Evolutionary conservation across 2,329 filamentous ascomycete species (phyloP).

Genomic region (Pseudogymnoascus sp.): DNA sequence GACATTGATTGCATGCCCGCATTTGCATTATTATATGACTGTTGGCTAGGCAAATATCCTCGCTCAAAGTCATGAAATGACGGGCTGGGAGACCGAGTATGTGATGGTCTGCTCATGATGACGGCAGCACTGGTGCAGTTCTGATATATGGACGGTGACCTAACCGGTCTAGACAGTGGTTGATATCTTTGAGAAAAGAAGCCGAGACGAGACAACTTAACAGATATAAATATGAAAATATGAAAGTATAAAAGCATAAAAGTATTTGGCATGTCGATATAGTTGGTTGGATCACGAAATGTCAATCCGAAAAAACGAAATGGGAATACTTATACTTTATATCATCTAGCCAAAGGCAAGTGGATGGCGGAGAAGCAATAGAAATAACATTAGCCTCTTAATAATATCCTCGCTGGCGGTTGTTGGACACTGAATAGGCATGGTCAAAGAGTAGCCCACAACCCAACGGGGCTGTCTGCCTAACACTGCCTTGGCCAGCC

Average conservation of each 20-base stretch:
- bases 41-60: neutral
- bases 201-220: neutral
- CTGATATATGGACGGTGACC: neutral
- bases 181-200: neutral
- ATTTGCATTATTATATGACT: conserved; percentile 2
- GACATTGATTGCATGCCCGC: neutral
- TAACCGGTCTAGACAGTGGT: neutral
- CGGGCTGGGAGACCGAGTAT: neutral
- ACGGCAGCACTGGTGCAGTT: neutral
- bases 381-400: conserved; percentile 3
- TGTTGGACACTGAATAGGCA: conserved; percentile 8
- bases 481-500: conserved; percentile 4
- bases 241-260: neutral
- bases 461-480: conserved; percentile 5
- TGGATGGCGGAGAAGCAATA: conserved; percentile 1
- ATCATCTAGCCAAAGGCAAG: neutral
- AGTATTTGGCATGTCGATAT: neutral
- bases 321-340: conserved; percentile 6
- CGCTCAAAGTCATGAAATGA: neutral
- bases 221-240: neutral
- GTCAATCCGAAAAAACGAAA: conserved; percentile 2
- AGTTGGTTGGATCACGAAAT: neutral
- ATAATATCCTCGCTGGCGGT: neutral
- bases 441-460: neutral
- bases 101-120: neutral